A percentile compares a stretch with the other conserved stretches of the same genome.
These are phyloP conservation scores for Wickerhamiella nectarea DNA, from an alignment of 805 yeast species.

Conservation along the genomic window DNA sequence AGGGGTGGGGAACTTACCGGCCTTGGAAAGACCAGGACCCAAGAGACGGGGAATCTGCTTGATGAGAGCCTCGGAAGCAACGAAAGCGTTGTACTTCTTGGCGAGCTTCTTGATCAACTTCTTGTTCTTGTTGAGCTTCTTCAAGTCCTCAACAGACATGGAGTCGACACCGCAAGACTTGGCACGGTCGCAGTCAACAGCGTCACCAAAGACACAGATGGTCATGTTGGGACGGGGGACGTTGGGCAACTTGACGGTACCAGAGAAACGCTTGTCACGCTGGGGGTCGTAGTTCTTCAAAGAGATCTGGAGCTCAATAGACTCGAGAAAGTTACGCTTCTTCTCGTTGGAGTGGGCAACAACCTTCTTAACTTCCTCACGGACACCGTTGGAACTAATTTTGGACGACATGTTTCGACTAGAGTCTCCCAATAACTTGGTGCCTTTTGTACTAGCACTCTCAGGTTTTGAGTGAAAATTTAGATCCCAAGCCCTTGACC, in stretches of 20 bases:
- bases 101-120: conserved; percentile 99
- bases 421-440: conserved; percentile 24
- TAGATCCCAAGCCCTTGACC: background rate
- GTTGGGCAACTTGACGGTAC: conserved; percentile 93
- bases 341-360: conserved; percentile 83
- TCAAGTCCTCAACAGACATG: conserved; percentile 99
- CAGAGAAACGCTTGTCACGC: conserved; percentile 99
- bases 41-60: conserved; percentile 99
- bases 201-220: conserved; percentile 99
- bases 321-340: conserved; percentile 99
- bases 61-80: conserved; percentile 98
- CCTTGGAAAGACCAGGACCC: conserved; percentile 99
- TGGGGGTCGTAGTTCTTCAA: conserved; percentile 99
- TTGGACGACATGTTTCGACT: conserved; percentile 34
- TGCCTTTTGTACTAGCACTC: conserved; percentile 5
- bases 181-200: conserved; percentile 99
- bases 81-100: conserved; percentile 98
- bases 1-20: conserved; percentile 99
- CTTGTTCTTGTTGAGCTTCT: conserved; percentile 99
- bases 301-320: conserved; percentile 99
- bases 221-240: conserved; percentile 99
- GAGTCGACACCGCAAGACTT: conserved; percentile 98
- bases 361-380: conserved; percentile 90
- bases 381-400: conserved; percentile 82
- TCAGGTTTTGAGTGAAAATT: background rate